Conservation (phyloP, 345 rosid genomes). For the Psidium guajava region DNA sequence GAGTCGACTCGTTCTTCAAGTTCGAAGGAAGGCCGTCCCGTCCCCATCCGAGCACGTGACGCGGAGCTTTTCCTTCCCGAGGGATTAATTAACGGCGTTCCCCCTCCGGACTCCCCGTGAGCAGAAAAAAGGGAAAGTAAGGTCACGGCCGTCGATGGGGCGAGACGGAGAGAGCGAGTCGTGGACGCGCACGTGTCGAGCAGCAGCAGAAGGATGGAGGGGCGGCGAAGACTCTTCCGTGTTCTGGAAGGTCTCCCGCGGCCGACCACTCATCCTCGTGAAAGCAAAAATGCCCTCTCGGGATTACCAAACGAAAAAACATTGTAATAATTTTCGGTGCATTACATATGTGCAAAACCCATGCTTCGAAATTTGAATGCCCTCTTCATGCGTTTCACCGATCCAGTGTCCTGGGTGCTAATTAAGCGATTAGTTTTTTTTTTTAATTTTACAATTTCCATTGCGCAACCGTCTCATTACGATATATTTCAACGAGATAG, state of each 20-base stretch:
- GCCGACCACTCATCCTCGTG: not conserved
- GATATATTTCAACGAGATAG: not conserved
- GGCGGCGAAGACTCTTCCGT: not conserved
- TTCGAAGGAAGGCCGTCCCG: no score
- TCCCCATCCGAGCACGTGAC: no score
- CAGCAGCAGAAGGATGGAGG: no score
- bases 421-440: not conserved
- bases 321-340: not conserved
- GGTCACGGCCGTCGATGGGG: not conserved
- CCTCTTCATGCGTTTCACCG: not conserved
- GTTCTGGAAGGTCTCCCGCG: not conserved
- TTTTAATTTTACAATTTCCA: not conserved
- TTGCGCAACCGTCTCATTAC: not conserved
- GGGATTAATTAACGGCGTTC: no score
- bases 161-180: not conserved
- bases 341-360: no score
- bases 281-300: not conserved
- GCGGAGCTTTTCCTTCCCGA: no score
- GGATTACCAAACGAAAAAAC: not conserved
- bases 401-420: not conserved
- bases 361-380: not conserved
- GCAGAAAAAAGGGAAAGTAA: rapidly evolving
- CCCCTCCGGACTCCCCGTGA: no score
- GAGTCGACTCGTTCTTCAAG: no score
- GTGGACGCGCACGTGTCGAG: not conserved